Base-by-base conservation (phyloP, 371 early-diverging fungal genomes). In the Apophysomyces variabilis region DNA sequence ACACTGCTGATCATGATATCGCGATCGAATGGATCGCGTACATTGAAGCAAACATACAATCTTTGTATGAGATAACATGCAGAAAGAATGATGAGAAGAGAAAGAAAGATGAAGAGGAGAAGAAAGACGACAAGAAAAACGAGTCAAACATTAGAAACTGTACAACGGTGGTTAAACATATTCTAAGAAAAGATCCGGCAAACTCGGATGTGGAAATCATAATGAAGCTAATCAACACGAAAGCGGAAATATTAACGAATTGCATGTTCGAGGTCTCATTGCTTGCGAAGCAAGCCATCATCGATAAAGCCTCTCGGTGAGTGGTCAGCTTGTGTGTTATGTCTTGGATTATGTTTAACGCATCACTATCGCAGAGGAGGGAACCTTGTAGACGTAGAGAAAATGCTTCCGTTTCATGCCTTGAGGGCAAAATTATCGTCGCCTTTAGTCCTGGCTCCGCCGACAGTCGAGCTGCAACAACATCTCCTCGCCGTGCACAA, bases 51-150 rank as follows among this genome's bases (percentile, higher is more conserved):
- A 26, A 26, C 26, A 43, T 14, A 3, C 12, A 43, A 1, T 1
- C 47, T 3, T 6, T 46, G n/a, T 46, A 58, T 3, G 58, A 2
- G 3, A 14, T 11, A 0, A 38, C 5, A 11, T 37, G 41, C 32
- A 21, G 12, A 11, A 58, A n/a, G 1, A 1, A 58, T 5, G 58
- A 58, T 13, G 37, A 47, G 38, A 47, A 36, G 39, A 47, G 18
- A 26, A 26, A 60, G 37, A 54, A 60, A 26, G 38, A 60, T 3
- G 36, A 60, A 60, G 41, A 56, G 37, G 37, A 54, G 7, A 38
- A 59, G 38, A 46, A 39, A 6, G 11, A 66, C 18, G 38, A 35
- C 13, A 47, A 45, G 46, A 61, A 60, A 63, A 44, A 36, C 26
- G 57, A 62, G 39, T 36, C 41, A 57, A 58, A 58, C 16, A 37